A percentile compares a stretch with the other conserved stretches of the same genome.
phyloP scores from a whole-genome alignment of 306 rosid genomes.

The Oemleria cerasiformis region DNA sequence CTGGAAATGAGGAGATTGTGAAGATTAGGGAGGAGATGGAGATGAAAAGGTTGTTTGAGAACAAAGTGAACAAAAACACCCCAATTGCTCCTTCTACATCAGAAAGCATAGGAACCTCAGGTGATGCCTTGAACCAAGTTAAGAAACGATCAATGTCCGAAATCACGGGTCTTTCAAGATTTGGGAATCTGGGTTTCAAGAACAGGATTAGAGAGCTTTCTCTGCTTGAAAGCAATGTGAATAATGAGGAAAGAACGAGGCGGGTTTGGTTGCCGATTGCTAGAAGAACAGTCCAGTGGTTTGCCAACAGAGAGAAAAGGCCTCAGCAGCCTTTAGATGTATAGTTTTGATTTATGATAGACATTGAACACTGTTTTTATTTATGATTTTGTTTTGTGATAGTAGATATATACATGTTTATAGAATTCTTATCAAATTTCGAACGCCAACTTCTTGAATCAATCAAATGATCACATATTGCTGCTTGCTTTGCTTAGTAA shows the following conservation, averaged over 20 bases:
- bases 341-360: conserved; percentile 20
- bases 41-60: conserved; percentile 61
- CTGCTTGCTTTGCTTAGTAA: conserved; percentile 11
- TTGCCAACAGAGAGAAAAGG: conserved; percentile 78
- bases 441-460: neutral
- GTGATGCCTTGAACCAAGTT: conserved; percentile 30
- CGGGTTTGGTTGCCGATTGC: conserved; percentile 86
- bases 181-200: conserved; percentile 41
- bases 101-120: conserved; percentile 1
- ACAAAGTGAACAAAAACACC: conserved; percentile 30
- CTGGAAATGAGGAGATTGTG: conserved; percentile 38
- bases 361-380: neutral
- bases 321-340: conserved; percentile 51
- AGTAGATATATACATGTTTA: neutral
- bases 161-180: conserved; percentile 67
- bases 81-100: conserved; percentile 31
- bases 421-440: neutral
- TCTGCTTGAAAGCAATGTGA: conserved; percentile 39
- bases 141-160: conserved; percentile 83
- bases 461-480: conserved; percentile 7
- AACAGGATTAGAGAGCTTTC: conserved; percentile 35
- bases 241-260: conserved; percentile 62
- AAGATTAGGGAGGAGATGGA: conserved; percentile 64
- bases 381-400: conserved; percentile 2
- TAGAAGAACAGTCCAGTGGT: conserved; percentile 83